Percentiles rank a stretch among this genome's conserved stretches.
Evolutionary conservation across 257 asterid species (phyloP).

Genomic region (Solanum okadae): DNA sequence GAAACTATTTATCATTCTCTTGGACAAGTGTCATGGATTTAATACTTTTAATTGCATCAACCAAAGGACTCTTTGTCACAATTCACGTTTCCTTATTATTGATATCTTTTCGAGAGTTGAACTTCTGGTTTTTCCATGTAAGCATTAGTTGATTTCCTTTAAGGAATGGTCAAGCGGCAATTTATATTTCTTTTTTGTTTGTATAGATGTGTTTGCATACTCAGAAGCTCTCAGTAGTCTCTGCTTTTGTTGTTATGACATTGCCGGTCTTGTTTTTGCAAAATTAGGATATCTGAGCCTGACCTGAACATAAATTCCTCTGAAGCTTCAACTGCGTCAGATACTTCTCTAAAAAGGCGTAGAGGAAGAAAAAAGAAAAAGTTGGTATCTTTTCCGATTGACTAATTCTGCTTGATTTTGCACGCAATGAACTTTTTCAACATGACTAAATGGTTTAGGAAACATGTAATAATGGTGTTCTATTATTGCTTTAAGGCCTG

Average conservation of each 20-base stretch:
- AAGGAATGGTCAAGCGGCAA: neutral
- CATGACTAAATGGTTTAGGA: neutral
- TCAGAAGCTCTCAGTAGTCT: neutral
- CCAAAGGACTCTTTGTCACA: neutral
- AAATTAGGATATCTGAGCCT: conserved; percentile 50
- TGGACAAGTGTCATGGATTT: neutral
- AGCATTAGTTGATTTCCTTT: neutral
- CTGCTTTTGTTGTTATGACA: neutral
- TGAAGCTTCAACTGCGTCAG: conserved; percentile 29
- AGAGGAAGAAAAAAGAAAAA: conserved; percentile 72
- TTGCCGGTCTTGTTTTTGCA: neutral
- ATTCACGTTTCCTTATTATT: neutral
- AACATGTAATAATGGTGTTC: neutral
- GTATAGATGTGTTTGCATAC: neutral
- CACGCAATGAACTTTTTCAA: neutral
- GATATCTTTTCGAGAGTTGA: neutral
- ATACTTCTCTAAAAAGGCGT: conserved; percentile 33
- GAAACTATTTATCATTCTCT: neutral
- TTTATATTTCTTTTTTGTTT: neutral
- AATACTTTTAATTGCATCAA: neutral
- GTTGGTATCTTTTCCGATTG: conserved; percentile 36
- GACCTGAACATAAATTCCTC: conserved; percentile 27
- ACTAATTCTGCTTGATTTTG: neutral
- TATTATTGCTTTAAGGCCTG: conserved; percentile 37
- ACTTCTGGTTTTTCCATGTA: neutral